Percentiles rank a stretch among this genome's conserved stretches.
Evolutionary conservation across 2,329 filamentous ascomycete genomes (phyloP).

Genomic region (Penicillium italicum): DNA sequence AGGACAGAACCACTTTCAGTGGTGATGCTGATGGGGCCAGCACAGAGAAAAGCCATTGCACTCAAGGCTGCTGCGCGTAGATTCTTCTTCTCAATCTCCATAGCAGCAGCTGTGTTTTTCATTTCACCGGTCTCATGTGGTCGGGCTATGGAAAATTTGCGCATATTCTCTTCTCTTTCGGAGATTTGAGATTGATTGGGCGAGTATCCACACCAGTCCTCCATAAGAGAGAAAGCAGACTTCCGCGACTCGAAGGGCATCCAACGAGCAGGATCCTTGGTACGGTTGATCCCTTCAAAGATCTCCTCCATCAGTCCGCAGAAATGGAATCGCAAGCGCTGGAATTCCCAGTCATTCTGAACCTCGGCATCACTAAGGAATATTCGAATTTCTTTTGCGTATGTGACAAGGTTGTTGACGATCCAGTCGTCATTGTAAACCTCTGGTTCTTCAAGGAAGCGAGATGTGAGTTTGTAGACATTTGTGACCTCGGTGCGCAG

Average conservation of each 20-base stretch:
- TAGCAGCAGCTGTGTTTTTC: constrained; percentile 76
- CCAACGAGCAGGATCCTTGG: constrained; percentile 82
- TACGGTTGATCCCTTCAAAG: constrained; percentile 84
- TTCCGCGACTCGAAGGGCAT: constrained; percentile 97
- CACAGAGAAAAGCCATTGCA: constrained; percentile 92
- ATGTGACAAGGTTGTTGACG: constrained; percentile 79
- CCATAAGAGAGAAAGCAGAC: constrained; percentile 93
- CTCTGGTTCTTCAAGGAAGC: constrained; percentile 75
- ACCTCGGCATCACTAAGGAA: constrained; percentile 95
- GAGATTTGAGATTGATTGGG: constrained; percentile 82
- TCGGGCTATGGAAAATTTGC: constrained; percentile 76
- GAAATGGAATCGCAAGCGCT: constrained; percentile 86
- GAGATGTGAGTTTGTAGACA: constrained; percentile 89
- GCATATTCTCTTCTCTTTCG: constrained; percentile 80
- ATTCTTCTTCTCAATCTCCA: constrained; percentile 96
- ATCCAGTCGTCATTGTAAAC: constrained; percentile 88
- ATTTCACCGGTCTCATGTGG: constrained; percentile 69
- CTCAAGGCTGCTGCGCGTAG: constrained; percentile 85
- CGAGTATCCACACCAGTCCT: constrained; percentile 98
- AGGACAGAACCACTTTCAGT: constrained; percentile 84
- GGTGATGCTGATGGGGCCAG: constrained; percentile 74
- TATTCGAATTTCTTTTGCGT: constrained; percentile 86
- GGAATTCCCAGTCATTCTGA: constrained; percentile 91
- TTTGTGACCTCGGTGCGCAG: constrained; percentile 92
- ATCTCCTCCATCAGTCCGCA: constrained; percentile 90